Base-by-base conservation (phyloP, 2,329 filamentous ascomycete genomes). In the Chaetomium strumarium region DNA sequence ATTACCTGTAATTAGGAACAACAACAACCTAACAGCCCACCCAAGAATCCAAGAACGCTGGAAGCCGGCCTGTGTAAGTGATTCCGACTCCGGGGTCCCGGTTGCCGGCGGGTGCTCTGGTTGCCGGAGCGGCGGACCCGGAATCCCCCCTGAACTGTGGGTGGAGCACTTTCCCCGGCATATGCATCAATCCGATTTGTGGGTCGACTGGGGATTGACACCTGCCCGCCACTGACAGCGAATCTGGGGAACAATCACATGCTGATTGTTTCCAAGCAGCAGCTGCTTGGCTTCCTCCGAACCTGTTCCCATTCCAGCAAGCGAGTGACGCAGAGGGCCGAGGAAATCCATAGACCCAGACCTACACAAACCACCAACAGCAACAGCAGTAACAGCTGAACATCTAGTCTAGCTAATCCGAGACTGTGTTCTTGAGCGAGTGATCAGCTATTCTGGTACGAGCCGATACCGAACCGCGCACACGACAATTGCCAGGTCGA, bases 241-340 rank as follows among this genome's bases (percentile, higher is more conserved):
- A 33, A 24, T 19, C 30, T 20, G 14, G 31, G 8, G 9, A 29
- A 50, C 42, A 56, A 62, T 62, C 60, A 62, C 60, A 62, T 62
- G 60, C 56, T 49, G 52, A 30, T n/a, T n/a, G n/a, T n/a, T n/a
- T n/a, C 7, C 24, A 40, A 34, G 16, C 5, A 16, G 17, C 41
- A 41, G 11, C 36, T 49, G 17, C 44, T 20, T 24, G 42, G 17
- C 42, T 36, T 45, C 24, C n/a, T n/a, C 56, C 52, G 48, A 46
- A 40, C 44, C 51, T 55, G 51, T 24, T 24, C 47, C 52, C 58
- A 45, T 58, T 58, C 50, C 55, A 60, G 54, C 40, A 58, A 49
- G 58, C 51, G 54, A 53, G 60, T 63, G 61, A 63, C 61, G 58
- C 61, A 62, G n/a, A 62, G 50, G 59, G 43, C 58, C 61, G 58